Evolutionary conservation across 768 basidiomycete species (phyloP).

Genomic region (Podaxis sp.): DNA sequence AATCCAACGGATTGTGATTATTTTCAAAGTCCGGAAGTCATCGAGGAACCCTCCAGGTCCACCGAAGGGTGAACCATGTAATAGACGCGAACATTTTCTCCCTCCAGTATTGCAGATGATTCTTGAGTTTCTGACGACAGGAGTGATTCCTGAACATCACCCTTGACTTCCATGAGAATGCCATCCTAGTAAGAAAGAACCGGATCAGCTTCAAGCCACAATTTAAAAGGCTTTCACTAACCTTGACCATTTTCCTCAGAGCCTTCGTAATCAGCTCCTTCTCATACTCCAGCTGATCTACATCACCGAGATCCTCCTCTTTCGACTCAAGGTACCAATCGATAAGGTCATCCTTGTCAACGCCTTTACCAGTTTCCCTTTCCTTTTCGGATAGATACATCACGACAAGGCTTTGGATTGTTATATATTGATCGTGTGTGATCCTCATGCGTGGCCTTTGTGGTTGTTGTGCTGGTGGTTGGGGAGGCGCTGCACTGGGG

Average conservation of each 20-base stretch:
- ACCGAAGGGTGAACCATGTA: conserved; percentile 92
- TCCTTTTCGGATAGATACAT: conserved; percentile 79
- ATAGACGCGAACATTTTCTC: conserved; percentile 65
- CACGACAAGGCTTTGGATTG: conserved; percentile 85
- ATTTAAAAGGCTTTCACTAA: conserved; percentile 29
- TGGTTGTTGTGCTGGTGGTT: conserved; percentile 31
- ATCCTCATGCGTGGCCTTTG: conserved; percentile 79
- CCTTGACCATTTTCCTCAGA: conserved; percentile 88
- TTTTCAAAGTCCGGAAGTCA: conserved; percentile 32
- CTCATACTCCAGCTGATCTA: conserved; percentile 89
- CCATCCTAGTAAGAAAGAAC: conserved; percentile 55
- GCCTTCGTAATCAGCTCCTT: conserved; percentile 89
- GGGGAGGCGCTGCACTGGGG: conserved; percentile 33
- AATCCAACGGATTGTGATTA: background rate
- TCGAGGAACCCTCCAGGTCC: conserved; percentile 61
- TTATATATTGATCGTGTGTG: conserved; percentile 93
- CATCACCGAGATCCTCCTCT: conserved; percentile 78
- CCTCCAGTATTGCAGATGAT: conserved; percentile 46
- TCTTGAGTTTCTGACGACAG: conserved; percentile 58
- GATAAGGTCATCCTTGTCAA: conserved; percentile 89
- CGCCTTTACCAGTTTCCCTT: conserved; percentile 66
- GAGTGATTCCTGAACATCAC: conserved; percentile 80
- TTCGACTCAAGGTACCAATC: conserved; percentile 95
- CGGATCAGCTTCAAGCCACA: background rate
- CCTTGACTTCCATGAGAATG: conserved; percentile 79